These are phyloP conservation scores for Cladosporium austrohemisphaericum DNA, from an alignment of 2,329 filamentous ascomycete species.

Conservation along the genomic window DNA sequence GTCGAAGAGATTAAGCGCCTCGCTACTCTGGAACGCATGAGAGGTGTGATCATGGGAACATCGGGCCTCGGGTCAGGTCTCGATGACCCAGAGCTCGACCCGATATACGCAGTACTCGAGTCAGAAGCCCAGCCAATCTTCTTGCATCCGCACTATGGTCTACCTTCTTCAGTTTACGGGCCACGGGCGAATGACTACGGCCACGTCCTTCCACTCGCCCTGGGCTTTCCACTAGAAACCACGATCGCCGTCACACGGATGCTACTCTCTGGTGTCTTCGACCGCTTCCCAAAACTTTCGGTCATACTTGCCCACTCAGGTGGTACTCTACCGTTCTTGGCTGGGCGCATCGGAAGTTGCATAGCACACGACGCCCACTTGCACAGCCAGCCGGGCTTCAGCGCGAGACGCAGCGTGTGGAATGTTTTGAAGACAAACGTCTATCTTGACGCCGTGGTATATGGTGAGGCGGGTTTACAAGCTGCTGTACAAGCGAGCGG, in stretches of 20 bases:
- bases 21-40: constrained; percentile 60
- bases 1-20: constrained; percentile 64
- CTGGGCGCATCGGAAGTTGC: constrained; percentile 83
- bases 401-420: constrained; percentile 58
- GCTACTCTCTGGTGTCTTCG: constrained; percentile 82
- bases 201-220: constrained; percentile 77
- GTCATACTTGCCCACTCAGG: constrained; percentile 85
- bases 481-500: constrained; percentile 67
- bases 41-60: constrained; percentile 86
- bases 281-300: constrained; percentile 63
- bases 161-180: constrained; percentile 77
- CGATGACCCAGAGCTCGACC: constrained; percentile 70
- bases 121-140: constrained; percentile 66
- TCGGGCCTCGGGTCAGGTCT: constrained; percentile 74
- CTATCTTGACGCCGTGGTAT: constrained; percentile 83
- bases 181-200: constrained; percentile 71
- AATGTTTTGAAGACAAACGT: constrained; percentile 70
- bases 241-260: constrained; percentile 86
- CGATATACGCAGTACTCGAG: constrained; percentile 68
- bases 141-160: constrained; percentile 86
- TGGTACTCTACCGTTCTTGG: constrained; percentile 82
- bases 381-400: constrained; percentile 57
- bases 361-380: constrained; percentile 77
- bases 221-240: constrained; percentile 89
- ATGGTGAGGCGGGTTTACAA: constrained; percentile 68